These are phyloP conservation scores for Arbutus unedo DNA, from an alignment of 148 eudicot genomes.

Conservation along the genomic window DNA sequence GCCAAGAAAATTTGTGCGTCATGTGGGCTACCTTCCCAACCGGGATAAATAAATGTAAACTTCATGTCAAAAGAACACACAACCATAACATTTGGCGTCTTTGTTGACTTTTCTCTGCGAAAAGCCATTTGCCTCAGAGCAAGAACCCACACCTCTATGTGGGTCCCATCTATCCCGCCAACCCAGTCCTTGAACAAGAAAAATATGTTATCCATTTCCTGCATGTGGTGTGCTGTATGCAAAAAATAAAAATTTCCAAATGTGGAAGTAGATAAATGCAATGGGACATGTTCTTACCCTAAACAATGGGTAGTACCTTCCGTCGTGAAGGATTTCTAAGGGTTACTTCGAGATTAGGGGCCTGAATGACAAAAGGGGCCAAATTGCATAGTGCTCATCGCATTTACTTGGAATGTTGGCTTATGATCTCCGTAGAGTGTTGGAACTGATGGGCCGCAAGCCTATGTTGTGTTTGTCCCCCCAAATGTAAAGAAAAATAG, in stretches of 20 bases:
- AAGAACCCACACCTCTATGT: not conserved
- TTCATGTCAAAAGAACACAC: too few species aligned
- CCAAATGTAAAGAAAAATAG: not conserved
- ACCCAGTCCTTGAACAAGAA: too few species aligned
- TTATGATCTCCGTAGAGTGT: not conserved
- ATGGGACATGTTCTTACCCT: not conserved
- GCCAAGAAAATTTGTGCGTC: too few species aligned
- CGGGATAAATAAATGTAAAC: too few species aligned
- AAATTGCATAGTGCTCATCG: not conserved
- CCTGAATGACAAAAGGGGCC: not conserved
- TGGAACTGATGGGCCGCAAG: not conserved
- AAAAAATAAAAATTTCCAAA: too few species aligned
- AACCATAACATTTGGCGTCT: too few species aligned
- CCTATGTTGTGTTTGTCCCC: not conserved
- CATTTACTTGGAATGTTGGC: not conserved
- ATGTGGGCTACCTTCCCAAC: too few species aligned
- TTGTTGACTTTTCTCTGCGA: not conserved
- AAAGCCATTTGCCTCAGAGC: not conserved
- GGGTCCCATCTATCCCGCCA: not conserved
- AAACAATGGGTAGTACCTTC: not conserved
- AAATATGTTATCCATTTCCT: too few species aligned
- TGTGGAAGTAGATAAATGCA: too few species aligned
- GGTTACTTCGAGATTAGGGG: not conserved
- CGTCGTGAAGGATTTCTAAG: not conserved
- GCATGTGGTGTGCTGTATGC: too few species aligned